These are phyloP conservation scores for Blastobotrys chiropterorum DNA, from an alignment of 805 yeast species.

Conservation along the genomic window DNA sequence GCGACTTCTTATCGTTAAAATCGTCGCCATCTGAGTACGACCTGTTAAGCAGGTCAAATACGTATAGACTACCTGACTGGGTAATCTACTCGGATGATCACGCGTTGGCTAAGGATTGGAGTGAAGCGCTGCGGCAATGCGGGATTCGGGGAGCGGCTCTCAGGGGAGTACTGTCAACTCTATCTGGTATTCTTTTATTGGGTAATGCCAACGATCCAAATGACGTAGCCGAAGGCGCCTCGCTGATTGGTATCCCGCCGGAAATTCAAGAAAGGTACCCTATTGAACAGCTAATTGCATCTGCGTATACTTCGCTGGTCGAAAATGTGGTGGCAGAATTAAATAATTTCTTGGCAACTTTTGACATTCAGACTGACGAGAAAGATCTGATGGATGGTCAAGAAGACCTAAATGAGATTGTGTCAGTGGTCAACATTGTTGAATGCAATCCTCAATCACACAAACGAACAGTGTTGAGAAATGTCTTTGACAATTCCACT, in stretches of 20 bases:
- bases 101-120: slow-evolving; percentile 37
- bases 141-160: slow-evolving; percentile 30
- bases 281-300: slow-evolving; percentile 28
- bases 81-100: slow-evolving; percentile 33
- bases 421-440: slow-evolving; percentile 33
- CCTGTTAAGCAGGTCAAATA: slow-evolving; percentile 25
- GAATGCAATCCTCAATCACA: slow-evolving; percentile 27
- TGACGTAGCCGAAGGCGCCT: slow-evolving; percentile 37
- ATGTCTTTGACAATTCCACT: slow-evolving; percentile 31
- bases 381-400: slow-evolving; percentile 17
- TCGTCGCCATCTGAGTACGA: slow-evolving; percentile 25
- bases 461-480: slow-evolving; percentile 23
- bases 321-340: slow-evolving; percentile 29
- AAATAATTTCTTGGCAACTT: slow-evolving; percentile 29
- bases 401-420: slow-evolving; percentile 25
- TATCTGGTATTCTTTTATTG: slow-evolving; percentile 35
- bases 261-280: slow-evolving; percentile 21
- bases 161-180: slow-evolving; percentile 29
- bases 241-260: slow-evolving; percentile 34
- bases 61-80: slow-evolving; percentile 31
- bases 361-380: slow-evolving; percentile 19
- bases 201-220: slow-evolving; percentile 28
- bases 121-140: slow-evolving; percentile 31
- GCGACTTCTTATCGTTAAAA: slow-evolving; percentile 27
- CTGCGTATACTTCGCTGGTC: slow-evolving; percentile 31